Conservation (phyloP, 768 basidiomycete genomes). For the Lentinula detonsa region DNA sequence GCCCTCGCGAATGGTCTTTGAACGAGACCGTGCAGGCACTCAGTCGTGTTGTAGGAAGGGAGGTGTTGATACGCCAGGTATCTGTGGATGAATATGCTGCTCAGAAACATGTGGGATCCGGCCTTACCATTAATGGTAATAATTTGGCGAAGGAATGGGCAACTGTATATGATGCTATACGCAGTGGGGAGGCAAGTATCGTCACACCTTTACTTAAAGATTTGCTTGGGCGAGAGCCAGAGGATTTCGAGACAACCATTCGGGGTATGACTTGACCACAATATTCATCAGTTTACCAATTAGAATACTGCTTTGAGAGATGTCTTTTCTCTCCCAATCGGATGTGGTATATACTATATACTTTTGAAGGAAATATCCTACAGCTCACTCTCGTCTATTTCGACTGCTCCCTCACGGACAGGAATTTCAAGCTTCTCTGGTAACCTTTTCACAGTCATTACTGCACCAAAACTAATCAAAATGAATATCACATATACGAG, state of each 20-base stretch:
- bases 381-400: not conserved
- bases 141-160: conserved; percentile 2
- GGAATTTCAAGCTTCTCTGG: not conserved
- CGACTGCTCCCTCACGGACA: not conserved
- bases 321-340: not conserved
- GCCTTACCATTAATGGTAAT: not conserved
- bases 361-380: not conserved
- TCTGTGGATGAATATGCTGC: not conserved
- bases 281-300: not conserved
- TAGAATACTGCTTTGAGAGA: not conserved
- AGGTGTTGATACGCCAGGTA: not conserved
- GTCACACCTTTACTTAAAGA: not conserved
- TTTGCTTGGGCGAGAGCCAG: not conserved
- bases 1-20: not conserved
- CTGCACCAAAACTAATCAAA: not conserved
- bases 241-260: conserved; percentile 1
- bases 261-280: not conserved
- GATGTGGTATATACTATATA: not conserved
- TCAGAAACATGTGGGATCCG: not conserved
- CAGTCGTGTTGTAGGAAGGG: not conserved
- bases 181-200: not conserved
- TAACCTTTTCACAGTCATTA: not conserved
- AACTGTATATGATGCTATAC: conserved; percentile 2
- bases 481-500: conserved; percentile 25
- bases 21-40: not conserved